Conservation (phyloP, 768 basidiomycete genomes). For the Tylopilus subfusipes region DNA sequence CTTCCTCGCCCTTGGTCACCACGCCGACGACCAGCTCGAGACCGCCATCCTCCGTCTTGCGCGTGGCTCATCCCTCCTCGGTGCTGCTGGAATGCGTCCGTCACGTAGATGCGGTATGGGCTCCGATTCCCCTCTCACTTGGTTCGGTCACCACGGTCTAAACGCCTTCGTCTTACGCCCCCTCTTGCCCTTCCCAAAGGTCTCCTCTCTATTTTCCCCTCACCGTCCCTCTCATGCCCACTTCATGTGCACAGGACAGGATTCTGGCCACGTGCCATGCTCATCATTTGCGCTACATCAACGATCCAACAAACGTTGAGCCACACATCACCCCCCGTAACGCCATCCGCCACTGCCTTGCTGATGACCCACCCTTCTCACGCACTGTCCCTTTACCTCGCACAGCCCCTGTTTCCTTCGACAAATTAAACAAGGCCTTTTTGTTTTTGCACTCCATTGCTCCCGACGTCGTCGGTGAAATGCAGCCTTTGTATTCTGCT, state of each 20-base stretch:
- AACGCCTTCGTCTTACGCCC: slow-evolving; percentile 69
- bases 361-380: slow-evolving; percentile 13
- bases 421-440: slow-evolving; percentile 31
- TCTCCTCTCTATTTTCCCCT: slow-evolving; percentile 24
- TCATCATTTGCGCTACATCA: slow-evolving; percentile 56
- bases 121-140: slow-evolving; percentile 32
- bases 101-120: slow-evolving; percentile 83
- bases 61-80: slow-evolving; percentile 51
- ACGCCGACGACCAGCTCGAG: slow-evolving; percentile 82
- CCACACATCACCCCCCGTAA: slow-evolving; percentile 71
- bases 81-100: slow-evolving; percentile 65
- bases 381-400: slow-evolving; percentile 20
- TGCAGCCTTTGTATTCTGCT: slow-evolving; percentile 38
- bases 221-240: background rate
- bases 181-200: slow-evolving; percentile 66
- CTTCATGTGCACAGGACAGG: slow-evolving; percentile 55
- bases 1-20: slow-evolving; percentile 67
- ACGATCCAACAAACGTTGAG: slow-evolving; percentile 72
- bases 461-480: slow-evolving; percentile 33
- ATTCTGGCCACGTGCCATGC: slow-evolving; percentile 76
- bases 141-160: slow-evolving; percentile 57
- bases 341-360: slow-evolving; percentile 54
- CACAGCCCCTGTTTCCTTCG: slow-evolving; percentile 33
- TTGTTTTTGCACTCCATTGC: slow-evolving; percentile 28
- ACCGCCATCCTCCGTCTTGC: slow-evolving; percentile 70